Percentiles rank a stretch among this genome's conserved stretches.
These are phyloP conservation scores for Metschnikowia shivogae DNA, from an alignment of 805 yeast genomes.

Conservation along the genomic window DNA sequence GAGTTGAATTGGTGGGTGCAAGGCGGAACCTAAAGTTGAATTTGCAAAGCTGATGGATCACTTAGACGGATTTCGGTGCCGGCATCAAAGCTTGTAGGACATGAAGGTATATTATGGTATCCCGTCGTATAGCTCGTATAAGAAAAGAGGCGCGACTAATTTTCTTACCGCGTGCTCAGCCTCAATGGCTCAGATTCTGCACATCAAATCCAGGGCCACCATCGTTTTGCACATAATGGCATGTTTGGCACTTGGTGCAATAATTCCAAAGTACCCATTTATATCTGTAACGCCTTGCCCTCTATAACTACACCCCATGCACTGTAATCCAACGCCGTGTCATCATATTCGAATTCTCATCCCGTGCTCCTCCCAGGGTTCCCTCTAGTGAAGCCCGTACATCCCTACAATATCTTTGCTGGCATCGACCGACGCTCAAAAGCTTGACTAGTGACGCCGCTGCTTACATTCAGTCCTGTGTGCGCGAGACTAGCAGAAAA, in stretches of 20 bases:
- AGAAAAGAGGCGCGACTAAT: background rate
- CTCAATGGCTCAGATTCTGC: background rate
- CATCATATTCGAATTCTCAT: too few relatives aligned
- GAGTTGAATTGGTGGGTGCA: slow-evolving; percentile 5
- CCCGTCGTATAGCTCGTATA: slow-evolving; percentile 12
- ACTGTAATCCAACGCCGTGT: too few relatives aligned
- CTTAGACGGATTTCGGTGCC: background rate
- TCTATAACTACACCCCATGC: too few relatives aligned
- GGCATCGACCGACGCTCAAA: too few relatives aligned
- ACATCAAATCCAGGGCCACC: too few relatives aligned
- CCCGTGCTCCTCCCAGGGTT: too few relatives aligned
- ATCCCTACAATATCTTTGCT: too few relatives aligned
- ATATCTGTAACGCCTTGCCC: too few relatives aligned
- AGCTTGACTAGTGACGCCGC: background rate
- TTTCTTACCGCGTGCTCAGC: background rate
- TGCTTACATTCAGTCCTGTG: slow-evolving; percentile 4
- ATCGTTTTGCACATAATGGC: too few relatives aligned
- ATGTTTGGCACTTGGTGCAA: too few relatives aligned
- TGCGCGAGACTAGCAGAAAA: background rate
- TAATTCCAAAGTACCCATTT: too few relatives aligned
- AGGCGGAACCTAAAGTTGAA: background rate
- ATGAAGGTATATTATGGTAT: slow-evolving; percentile 1
- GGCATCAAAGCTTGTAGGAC: background rate
- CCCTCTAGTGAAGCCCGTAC: too few relatives aligned
- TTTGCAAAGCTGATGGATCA: background rate